Conservation (phyloP, 192 early-diverging fungal species). For the Rhizoclosmatium sp. region DNA sequence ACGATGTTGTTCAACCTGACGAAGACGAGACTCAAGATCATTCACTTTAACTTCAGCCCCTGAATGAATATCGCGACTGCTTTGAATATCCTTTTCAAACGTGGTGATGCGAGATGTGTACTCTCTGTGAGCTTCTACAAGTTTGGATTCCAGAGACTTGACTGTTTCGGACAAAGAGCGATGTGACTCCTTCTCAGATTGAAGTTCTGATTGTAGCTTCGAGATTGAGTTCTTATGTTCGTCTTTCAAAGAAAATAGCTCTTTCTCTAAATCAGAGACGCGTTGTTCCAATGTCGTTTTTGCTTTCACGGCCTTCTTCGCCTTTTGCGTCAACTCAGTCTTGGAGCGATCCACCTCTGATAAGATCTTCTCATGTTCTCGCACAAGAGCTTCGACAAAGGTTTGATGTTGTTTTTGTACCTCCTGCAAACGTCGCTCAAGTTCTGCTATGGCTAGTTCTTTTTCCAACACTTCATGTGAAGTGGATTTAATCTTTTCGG, state of each 20-base stretch:
- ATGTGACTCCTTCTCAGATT: background rate
- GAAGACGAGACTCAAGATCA: conserved; percentile 15
- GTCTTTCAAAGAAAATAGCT: background rate
- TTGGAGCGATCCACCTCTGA: background rate
- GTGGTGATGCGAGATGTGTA: background rate
- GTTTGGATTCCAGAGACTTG: background rate
- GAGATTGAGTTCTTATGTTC: background rate
- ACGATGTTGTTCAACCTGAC: conserved; percentile 13
- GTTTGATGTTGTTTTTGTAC: background rate
- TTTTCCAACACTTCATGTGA: too few species aligned
- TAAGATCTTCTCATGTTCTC: background rate
- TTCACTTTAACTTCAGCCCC: background rate
- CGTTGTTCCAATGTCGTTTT: too few species aligned
- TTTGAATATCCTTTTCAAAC: background rate
- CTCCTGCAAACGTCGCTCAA: background rate
- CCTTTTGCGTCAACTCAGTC: too few species aligned
- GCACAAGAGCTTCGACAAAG: background rate
- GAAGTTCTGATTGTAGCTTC: background rate
- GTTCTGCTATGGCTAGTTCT: background rate
- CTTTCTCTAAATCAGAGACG: background rate
- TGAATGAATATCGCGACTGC: background rate
- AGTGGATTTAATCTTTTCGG: background rate
- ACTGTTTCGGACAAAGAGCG: background rate
- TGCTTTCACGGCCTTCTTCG: too few species aligned
- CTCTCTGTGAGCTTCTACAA: background rate